Evolutionary conservation across 1,284 basidiomycete genomes (phyloP).

Genomic region (Rhodotorula sp.): DNA sequence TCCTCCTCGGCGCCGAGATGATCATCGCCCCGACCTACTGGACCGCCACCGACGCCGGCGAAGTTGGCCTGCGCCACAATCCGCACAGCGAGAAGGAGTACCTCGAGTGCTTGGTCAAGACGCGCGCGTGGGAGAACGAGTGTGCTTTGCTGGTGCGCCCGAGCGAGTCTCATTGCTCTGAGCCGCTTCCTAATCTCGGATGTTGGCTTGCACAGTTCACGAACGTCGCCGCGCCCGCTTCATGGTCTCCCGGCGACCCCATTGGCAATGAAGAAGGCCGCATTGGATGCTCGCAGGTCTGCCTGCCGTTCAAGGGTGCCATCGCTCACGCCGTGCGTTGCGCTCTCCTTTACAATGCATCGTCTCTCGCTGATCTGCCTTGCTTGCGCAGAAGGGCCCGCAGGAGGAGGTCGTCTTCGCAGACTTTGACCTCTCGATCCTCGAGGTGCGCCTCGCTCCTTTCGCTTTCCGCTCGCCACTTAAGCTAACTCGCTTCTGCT

Average conservation of each 20-base stretch:
- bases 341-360: neutral
- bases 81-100: constrained; percentile 30
- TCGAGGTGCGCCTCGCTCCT: constrained; percentile 20
- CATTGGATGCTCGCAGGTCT: constrained; percentile 36
- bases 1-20: constrained; percentile 22
- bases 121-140: constrained; percentile 42
- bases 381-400: constrained; percentile 9
- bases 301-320: constrained; percentile 40
- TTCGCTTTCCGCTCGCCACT: neutral
- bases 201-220: constrained; percentile 4
- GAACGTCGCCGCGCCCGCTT: constrained; percentile 33
- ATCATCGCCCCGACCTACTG: constrained; percentile 33
- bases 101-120: constrained; percentile 36
- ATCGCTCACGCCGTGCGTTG: constrained; percentile 28
- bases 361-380: neutral
- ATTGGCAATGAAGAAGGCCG: constrained; percentile 29
- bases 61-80: constrained; percentile 17
- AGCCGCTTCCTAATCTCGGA: neutral
- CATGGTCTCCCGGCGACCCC: neutral
- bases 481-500: too few relatives aligned
- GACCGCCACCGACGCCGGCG: constrained; percentile 22
- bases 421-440: constrained; percentile 36
- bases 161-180: neutral
- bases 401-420: constrained; percentile 41
- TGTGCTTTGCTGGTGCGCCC: constrained; percentile 30